These are phyloP conservation scores for Durusdinium trenchii DNA, from an alignment of 73 alveolate species.

Conservation along the genomic window DNA sequence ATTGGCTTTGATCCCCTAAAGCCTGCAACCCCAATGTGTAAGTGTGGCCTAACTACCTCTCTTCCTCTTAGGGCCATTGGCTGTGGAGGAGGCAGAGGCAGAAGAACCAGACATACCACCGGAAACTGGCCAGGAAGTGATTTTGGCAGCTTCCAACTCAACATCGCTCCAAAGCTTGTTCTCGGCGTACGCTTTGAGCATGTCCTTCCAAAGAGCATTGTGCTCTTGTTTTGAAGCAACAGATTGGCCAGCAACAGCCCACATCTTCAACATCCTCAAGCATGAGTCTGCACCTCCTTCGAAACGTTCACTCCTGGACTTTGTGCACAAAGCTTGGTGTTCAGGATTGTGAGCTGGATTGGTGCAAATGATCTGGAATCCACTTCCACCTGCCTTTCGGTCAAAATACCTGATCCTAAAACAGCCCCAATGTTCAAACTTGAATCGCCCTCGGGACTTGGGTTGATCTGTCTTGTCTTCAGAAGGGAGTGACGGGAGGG, in stretches of 20 bases:
- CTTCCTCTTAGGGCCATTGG: not conserved
- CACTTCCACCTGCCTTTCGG: not conserved
- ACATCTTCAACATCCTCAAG: slow-evolving; percentile 15
- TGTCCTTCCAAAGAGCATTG: not conserved
- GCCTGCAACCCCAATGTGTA: too few relatives aligned
- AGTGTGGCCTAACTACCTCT: too few relatives aligned
- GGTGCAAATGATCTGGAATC: slow-evolving; percentile 23
- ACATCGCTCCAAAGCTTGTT: not conserved
- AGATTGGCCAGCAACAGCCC: not conserved
- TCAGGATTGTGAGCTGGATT: not conserved
- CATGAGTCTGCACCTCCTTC: not conserved
- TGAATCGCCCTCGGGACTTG: not conserved
- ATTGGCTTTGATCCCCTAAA: too few relatives aligned
- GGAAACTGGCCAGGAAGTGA: not conserved
- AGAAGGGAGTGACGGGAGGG: too few relatives aligned
- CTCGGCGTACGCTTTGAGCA: not conserved
- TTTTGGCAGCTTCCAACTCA: not conserved
- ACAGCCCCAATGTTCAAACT: not conserved
- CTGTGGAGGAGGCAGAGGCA: not conserved
- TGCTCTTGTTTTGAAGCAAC: not conserved
- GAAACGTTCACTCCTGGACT: not conserved
- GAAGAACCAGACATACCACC: not conserved
- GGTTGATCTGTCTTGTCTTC: not conserved
- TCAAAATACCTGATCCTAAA: not conserved
- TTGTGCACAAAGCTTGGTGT: not conserved